Conservation (phyloP, 2,329 filamentous ascomycete genomes). For the Trichoderma pleuroti region DNA sequence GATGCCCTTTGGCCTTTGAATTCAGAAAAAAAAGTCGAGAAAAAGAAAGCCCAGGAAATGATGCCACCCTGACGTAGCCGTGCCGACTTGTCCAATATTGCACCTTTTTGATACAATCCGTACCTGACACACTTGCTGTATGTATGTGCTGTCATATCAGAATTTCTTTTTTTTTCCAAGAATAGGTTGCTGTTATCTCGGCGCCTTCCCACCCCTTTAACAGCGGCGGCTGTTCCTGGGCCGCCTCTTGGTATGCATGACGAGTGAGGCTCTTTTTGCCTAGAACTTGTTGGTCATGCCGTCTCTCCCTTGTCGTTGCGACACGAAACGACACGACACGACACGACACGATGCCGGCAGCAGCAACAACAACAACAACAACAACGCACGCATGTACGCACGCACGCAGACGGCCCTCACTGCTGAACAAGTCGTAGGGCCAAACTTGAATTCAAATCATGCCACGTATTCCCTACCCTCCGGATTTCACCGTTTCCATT, state of each 20-base stretch:
- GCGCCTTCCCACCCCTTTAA: background rate
- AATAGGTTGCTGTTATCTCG: background rate
- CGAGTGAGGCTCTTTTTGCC: background rate
- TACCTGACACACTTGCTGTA: conserved; percentile 8
- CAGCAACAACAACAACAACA: background rate
- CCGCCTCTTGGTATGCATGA: background rate
- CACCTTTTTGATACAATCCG: background rate
- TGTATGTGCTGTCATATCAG: conserved; percentile 11
- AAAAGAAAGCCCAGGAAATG: background rate
- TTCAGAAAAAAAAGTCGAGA: background rate
- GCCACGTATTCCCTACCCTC: conserved; percentile 15
- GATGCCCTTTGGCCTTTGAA: background rate
- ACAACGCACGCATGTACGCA: background rate
- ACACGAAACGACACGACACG: background rate
- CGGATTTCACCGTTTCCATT: conserved; percentile 12
- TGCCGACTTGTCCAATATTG: background rate
- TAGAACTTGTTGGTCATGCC: background rate
- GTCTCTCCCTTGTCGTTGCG: background rate
- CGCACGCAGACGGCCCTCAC: background rate
- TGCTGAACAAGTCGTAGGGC: conserved; percentile 2
- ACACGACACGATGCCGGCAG: background rate
- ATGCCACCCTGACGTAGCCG: conserved; percentile 17
- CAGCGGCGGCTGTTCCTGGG: background rate
- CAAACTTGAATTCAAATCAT: conserved; percentile 4
- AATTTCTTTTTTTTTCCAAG: background rate